Percentiles rank a stretch among this genome's conserved stretches.
Conservation (phyloP, 2,329 filamentous ascomycete genomes). For the Fusarium stilboides region DNA sequence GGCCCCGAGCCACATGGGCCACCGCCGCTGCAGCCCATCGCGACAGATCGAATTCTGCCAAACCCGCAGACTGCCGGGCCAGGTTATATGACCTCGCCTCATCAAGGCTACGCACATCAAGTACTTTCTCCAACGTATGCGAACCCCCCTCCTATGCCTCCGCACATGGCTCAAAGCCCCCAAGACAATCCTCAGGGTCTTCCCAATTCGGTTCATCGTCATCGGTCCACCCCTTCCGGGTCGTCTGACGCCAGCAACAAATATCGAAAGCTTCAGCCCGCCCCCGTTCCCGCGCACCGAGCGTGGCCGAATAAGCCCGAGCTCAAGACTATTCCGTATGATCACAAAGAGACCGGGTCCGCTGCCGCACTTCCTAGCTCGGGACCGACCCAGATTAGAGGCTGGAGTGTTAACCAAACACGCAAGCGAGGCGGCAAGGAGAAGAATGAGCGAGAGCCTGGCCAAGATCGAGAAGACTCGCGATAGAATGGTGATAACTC, state of each 20-base stretch:
- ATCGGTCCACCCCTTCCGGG: constrained; percentile 57
- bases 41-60: constrained; percentile 55
- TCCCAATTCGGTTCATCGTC: constrained; percentile 53
- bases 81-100: constrained; percentile 55
- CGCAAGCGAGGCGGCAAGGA: constrained; percentile 58
- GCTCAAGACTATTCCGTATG: constrained; percentile 72
- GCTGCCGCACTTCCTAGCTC: constrained; percentile 69
- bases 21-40: constrained; percentile 51
- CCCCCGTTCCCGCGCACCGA: constrained; percentile 68
- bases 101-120: constrained; percentile 52
- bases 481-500: constrained; percentile 55
- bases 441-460: constrained; percentile 54
- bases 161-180: constrained; percentile 55
- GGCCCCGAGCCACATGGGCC: constrained; percentile 50
- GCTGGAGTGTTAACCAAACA: constrained; percentile 67
- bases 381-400: constrained; percentile 70
- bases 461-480: constrained; percentile 57
- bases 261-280: constrained; percentile 72
- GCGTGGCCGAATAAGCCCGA: constrained; percentile 65
- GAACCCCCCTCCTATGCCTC: constrained; percentile 50
- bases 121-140: constrained; percentile 58
- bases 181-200: constrained; percentile 54
- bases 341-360: constrained; percentile 71
- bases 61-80: constrained; percentile 53
- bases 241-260: constrained; percentile 60